Evolutionary conservation across 2,329 filamentous ascomycete genomes (phyloP).

Genomic region (Chrysosporium keratinophilum): DNA sequence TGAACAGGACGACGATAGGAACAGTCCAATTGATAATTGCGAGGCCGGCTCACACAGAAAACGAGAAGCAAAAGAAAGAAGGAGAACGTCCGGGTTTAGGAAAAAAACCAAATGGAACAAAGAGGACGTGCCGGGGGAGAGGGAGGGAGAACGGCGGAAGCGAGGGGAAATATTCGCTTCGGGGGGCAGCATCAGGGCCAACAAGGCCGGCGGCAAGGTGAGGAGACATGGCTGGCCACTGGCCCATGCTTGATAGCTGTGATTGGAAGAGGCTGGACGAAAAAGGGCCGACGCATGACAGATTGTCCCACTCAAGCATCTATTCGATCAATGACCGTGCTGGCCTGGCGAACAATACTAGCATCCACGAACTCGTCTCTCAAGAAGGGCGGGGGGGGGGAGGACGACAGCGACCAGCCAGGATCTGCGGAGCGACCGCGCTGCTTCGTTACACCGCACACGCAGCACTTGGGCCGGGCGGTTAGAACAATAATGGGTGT

Average conservation of each 20-base stretch:
- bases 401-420: neutral
- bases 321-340: too few species aligned
- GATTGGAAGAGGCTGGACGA: neutral
- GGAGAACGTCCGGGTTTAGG: neutral
- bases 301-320: neutral
- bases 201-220: slow-evolving; percentile 3
- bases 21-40: neutral
- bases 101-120: neutral
- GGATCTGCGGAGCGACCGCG: neutral
- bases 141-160: neutral
- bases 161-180: neutral
- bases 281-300: neutral
- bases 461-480: slow-evolving; percentile 6
- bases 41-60: slow-evolving; percentile 7
- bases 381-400: neutral
- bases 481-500: neutral
- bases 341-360: neutral
- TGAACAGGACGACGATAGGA: neutral
- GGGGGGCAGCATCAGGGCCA: neutral
- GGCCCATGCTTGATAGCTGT: neutral
- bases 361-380: neutral
- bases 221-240: neutral
- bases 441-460: neutral
- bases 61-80: slow-evolving; percentile 4
- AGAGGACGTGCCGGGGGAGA: neutral